A percentile compares a stretch with the other conserved stretches of the same genome.
Evolutionary conservation across 73 alveolate genomes (phyloP).

Genomic region (Blepharisma stoltei): DNA sequence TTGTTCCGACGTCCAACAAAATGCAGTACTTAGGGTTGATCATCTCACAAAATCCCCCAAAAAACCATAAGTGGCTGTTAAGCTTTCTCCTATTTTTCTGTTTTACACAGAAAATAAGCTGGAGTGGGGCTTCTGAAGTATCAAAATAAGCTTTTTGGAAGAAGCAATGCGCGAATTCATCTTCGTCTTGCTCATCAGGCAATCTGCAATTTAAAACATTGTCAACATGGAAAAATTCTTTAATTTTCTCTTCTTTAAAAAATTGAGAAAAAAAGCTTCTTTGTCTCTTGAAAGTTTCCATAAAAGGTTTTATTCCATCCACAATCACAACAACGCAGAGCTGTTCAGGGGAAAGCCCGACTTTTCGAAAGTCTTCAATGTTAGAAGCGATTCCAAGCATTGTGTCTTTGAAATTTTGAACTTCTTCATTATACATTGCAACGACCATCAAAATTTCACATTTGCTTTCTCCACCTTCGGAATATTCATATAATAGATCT

Average conservation of each 20-base stretch:
- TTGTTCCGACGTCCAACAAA: conserved; percentile 25
- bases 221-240: neutral
- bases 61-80: conserved; percentile 28
- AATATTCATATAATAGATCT: no score
- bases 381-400: conserved; percentile 33
- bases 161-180: conserved; percentile 13
- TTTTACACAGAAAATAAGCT: conserved; percentile 22
- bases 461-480: neutral
- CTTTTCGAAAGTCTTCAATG: conserved; percentile 9
- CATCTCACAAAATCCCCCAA: conserved; percentile 29
- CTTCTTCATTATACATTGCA: conserved; percentile 52
- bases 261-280: conserved; percentile 19
- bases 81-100: conserved; percentile 20
- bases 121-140: neutral
- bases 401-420: conserved; percentile 31
- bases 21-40: conserved; percentile 17
- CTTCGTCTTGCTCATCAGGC: neutral
- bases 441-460: conserved; percentile 31
- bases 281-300: conserved; percentile 7
- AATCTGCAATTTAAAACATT: neutral
- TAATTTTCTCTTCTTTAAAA: conserved; percentile 8
- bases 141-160: neutral
- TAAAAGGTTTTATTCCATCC: conserved; percentile 13
- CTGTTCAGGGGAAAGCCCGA: neutral
- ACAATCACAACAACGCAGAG: neutral